Evolutionary conservation across 768 basidiomycete genomes (phyloP).

Genomic region (Hypsizygus marmoreus): DNA sequence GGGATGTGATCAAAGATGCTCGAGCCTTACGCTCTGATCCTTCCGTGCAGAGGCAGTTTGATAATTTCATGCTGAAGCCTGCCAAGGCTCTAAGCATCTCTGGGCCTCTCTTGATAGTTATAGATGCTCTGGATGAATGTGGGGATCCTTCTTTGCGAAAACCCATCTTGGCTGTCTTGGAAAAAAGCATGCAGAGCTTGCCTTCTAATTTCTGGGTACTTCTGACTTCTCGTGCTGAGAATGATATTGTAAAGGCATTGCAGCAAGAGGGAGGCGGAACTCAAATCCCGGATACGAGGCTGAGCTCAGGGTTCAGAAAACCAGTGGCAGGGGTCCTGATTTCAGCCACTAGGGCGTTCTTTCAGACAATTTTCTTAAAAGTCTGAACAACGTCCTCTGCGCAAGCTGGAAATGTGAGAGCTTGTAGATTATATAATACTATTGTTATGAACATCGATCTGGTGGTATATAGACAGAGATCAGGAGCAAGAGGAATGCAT

Average conservation of each 20-base stretch:
- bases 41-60: constrained; percentile 17
- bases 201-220: constrained; percentile 32
- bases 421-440: too few relatives aligned
- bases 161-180: constrained; percentile 23
- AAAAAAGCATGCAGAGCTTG: constrained; percentile 13
- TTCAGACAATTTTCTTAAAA: too few relatives aligned
- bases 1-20: constrained; percentile 2
- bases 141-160: constrained; percentile 18
- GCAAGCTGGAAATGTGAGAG: too few relatives aligned
- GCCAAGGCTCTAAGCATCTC: constrained; percentile 10
- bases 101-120: constrained; percentile 25
- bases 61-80: constrained; percentile 13
- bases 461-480: too few relatives aligned
- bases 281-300: too few relatives aligned
- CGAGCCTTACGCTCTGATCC: constrained; percentile 7
- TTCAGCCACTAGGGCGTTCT: too few relatives aligned
- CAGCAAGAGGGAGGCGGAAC: too few relatives aligned
- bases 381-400: too few relatives aligned
- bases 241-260: constrained; percentile 22
- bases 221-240: constrained; percentile 31
- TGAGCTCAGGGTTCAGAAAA: too few relatives aligned
- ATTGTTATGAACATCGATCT: too few relatives aligned
- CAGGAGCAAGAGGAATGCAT: too few relatives aligned
- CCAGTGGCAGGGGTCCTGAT: too few relatives aligned
- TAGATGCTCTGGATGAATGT: constrained; percentile 41